Conservation (phyloP, 306 rosid species). For the Vicia faba region DNA sequence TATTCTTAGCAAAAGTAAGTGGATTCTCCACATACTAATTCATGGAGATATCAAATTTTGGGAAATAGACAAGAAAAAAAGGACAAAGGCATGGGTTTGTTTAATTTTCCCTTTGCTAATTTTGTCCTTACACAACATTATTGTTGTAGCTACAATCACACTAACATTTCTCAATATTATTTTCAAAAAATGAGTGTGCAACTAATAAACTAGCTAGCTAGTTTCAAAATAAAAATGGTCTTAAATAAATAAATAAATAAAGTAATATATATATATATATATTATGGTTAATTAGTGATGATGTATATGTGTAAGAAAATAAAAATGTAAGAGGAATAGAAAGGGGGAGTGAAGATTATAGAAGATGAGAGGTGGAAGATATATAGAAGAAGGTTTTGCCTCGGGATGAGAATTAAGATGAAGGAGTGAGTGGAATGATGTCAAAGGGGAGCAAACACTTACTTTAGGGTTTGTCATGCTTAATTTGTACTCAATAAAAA, state of each 20-base stretch:
- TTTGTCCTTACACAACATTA: constrained; percentile 22
- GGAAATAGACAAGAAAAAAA: constrained; percentile 34
- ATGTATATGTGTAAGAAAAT: background rate
- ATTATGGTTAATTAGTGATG: background rate
- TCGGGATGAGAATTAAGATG: constrained; percentile 75
- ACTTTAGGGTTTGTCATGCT: constrained; percentile 98
- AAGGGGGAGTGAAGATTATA: constrained; percentile 1
- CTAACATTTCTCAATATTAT: constrained; percentile 1
- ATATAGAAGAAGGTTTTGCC: constrained; percentile 60
- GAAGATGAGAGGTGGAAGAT: constrained; percentile 21
- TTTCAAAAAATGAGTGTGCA: constrained; percentile 8
- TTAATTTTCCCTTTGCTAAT: constrained; percentile 27
- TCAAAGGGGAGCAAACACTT: constrained; percentile 75
- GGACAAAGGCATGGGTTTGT: constrained; percentile 13
- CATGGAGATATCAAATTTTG: constrained; percentile 34
- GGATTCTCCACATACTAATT: constrained; percentile 49
- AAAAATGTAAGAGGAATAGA: constrained; percentile 5
- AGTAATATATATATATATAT: background rate
- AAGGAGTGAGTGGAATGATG: constrained; percentile 98
- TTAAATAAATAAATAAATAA: background rate
- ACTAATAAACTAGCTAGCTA: constrained; percentile 9
- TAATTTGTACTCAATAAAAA: constrained; percentile 82
- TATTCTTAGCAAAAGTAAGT: constrained; percentile 45
- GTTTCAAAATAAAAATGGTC: background rate
- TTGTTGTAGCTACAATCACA: constrained; percentile 14